Evolutionary conservation across 2,329 filamentous ascomycete species (phyloP).

Genomic region (Alternaria sp.): DNA sequence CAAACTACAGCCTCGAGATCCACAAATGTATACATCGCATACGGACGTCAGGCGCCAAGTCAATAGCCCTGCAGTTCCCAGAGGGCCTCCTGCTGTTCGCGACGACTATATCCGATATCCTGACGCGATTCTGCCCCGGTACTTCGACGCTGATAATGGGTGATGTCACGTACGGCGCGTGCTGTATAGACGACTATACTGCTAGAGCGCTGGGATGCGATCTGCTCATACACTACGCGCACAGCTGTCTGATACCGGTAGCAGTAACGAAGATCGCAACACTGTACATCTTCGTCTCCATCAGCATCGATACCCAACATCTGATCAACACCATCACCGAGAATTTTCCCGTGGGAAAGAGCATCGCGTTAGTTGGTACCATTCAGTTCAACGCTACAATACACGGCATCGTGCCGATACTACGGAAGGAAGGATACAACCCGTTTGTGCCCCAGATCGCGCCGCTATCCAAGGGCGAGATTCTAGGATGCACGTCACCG

Average conservation of each 20-base stretch:
- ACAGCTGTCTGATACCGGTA: slow-evolving; percentile 94
- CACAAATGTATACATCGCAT: slow-evolving; percentile 98
- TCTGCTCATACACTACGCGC: slow-evolving; percentile 93
- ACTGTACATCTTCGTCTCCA: slow-evolving; percentile 97
- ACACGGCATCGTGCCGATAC: slow-evolving; percentile 77
- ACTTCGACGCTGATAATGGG: slow-evolving; percentile 98
- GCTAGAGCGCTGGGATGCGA: slow-evolving; percentile 93
- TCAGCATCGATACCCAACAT: slow-evolving; percentile 90
- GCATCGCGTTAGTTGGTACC: slow-evolving; percentile 90
- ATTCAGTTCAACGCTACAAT: slow-evolving; percentile 99
- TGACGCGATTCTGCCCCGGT: slow-evolving; percentile 90
- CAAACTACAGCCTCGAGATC: slow-evolving; percentile 99
- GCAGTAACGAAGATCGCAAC: slow-evolving; percentile 97
- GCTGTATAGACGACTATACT: slow-evolving; percentile 98
- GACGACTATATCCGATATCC: slow-evolving; percentile 95
- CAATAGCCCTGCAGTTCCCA: slow-evolving; percentile 94
- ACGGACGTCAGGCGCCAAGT: slow-evolving; percentile 76
- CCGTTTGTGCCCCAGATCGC: slow-evolving; percentile 91
- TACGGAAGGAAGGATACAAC: slow-evolving; percentile 84
- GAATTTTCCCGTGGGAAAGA: slow-evolving; percentile 85
- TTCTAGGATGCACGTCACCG: slow-evolving; percentile 95
- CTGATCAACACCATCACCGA: slow-evolving; percentile 84
- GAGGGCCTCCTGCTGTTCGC: slow-evolving; percentile 95
- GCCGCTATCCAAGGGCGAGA: slow-evolving; percentile 92
- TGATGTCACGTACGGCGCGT: slow-evolving; percentile 97